These are phyloP conservation scores for Kockovaella imperatae DNA, from an alignment of 768 basidiomycete genomes.

Conservation along the genomic window DNA sequence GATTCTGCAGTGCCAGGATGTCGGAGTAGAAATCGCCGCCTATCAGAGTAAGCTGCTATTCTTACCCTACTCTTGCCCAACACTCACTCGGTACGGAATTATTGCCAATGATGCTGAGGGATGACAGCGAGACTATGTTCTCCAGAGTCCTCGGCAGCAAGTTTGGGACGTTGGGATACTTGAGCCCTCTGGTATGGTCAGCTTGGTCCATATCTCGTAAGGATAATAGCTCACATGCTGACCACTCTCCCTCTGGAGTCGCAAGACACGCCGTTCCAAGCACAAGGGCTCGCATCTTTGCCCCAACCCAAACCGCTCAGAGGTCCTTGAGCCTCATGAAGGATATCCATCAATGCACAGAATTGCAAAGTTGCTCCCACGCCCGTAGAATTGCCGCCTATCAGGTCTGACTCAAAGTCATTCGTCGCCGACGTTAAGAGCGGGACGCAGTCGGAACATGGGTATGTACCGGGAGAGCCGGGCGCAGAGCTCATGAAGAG, in stretches of 20 bases:
- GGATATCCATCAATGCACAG: constrained; percentile 41
- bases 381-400: constrained; percentile 32
- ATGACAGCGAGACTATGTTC: constrained; percentile 36
- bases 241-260: constrained; percentile 37
- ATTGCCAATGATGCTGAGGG: constrained; percentile 38
- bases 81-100: constrained; percentile 38
- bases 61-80: too few species aligned
- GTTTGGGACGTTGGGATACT: constrained; percentile 41
- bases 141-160: constrained; percentile 27
- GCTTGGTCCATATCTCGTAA: not conserved
- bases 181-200: constrained; percentile 22
- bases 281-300: constrained; percentile 35
- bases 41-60: constrained; percentile 6
- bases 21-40: constrained; percentile 37
- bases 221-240: constrained; percentile 22
- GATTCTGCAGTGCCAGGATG: constrained; percentile 23
- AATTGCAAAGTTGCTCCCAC: constrained; percentile 44
- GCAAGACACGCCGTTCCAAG: constrained; percentile 41
- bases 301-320: constrained; percentile 17
- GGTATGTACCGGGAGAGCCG: constrained; percentile 15
- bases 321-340: constrained; percentile 5
- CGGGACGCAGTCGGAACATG: constrained; percentile 41
- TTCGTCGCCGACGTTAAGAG: constrained; percentile 33
- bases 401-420: constrained; percentile 29
- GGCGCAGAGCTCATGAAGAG: constrained; percentile 3